Evolutionary conservation across 306 rosid species (phyloP).

Genomic region (Cucurbita moschata): DNA sequence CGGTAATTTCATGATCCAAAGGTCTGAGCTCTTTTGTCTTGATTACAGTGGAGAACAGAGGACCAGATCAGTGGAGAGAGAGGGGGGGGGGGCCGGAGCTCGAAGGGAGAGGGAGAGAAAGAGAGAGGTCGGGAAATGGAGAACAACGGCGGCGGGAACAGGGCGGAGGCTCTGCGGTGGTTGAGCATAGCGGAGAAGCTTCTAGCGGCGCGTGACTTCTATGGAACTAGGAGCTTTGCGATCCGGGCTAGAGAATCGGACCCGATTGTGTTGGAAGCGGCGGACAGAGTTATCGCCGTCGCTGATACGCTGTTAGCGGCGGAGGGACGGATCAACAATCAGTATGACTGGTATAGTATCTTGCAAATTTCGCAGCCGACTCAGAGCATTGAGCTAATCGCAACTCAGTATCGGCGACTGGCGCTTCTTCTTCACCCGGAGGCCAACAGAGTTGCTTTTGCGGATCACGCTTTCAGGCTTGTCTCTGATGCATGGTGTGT

Average conservation of each 20-base stretch:
- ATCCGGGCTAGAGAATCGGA: slow-evolving; percentile 77
- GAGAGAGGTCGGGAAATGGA: neutral
- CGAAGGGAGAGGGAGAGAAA: neutral
- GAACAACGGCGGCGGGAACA: slow-evolving; percentile 10
- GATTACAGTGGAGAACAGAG: slow-evolving; percentile 5
- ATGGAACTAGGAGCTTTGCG: slow-evolving; percentile 67
- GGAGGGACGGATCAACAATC: slow-evolving; percentile 43
- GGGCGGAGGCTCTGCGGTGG: slow-evolving; percentile 84
- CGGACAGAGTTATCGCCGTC: slow-evolving; percentile 50
- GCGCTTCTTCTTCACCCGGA: slow-evolving; percentile 55
- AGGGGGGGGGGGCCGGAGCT: neutral
- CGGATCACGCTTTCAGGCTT: slow-evolving; percentile 56
- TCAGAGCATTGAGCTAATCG: slow-evolving; percentile 50
- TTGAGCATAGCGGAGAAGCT: slow-evolving; percentile 67
- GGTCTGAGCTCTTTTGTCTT: neutral
- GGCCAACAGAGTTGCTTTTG: slow-evolving; percentile 34
- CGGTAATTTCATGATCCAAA: neutral
- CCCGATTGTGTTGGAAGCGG: slow-evolving; percentile 45
- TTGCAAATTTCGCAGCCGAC: slow-evolving; percentile 51
- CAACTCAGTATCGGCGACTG: slow-evolving; percentile 62
- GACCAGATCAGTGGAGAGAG: neutral
- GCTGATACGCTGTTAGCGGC: slow-evolving; percentile 69
- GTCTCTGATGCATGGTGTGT: slow-evolving; percentile 73
- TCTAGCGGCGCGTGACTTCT: slow-evolving; percentile 56
- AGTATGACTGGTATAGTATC: slow-evolving; percentile 46